Conservation (phyloP, 129 eudicot species). For the Glebionis coronaria region DNA sequence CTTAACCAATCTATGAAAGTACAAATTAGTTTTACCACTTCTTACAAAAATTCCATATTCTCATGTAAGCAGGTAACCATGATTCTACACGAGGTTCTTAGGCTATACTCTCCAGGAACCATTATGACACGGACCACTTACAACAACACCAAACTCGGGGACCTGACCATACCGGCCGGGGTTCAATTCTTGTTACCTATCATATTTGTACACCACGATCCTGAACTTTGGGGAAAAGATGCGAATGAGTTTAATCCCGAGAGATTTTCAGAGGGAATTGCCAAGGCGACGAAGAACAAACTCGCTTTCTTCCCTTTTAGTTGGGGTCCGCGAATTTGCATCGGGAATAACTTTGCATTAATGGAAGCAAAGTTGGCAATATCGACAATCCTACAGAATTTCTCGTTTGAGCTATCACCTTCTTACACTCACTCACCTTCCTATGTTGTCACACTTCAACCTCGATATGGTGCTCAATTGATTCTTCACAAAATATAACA, state of each 20-base stretch:
- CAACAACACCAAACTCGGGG: constrained; percentile 40
- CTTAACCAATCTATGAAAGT: too few species aligned
- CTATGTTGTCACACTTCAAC: constrained; percentile 39
- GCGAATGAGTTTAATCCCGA: constrained; percentile 57
- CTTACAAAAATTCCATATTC: neutral
- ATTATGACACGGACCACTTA: constrained; percentile 31
- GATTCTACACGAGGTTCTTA: constrained; percentile 48
- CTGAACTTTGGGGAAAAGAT: constrained; percentile 52
- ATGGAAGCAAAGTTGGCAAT: constrained; percentile 56
- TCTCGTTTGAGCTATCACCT: constrained; percentile 51
- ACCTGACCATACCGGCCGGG: constrained; percentile 44
- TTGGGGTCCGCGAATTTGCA: constrained; percentile 66
- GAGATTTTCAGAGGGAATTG: constrained; percentile 57
- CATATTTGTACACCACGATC: constrained; percentile 47
- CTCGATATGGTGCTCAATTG: constrained; percentile 49
- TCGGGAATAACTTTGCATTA: constrained; percentile 60
- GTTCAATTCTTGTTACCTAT: constrained; percentile 45
- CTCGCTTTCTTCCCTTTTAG: constrained; percentile 55
- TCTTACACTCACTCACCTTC: constrained; percentile 58
- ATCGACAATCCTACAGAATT: constrained; percentile 41
- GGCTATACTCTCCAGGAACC: constrained; percentile 48
- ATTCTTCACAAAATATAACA: constrained; percentile 35
- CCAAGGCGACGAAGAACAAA: constrained; percentile 50
- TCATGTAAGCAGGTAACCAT: constrained; percentile 35
- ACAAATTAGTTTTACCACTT: too few species aligned